Base-by-base conservation (phyloP, 1,284 basidiomycete species). In the Microbotryum violaceum region DNA sequence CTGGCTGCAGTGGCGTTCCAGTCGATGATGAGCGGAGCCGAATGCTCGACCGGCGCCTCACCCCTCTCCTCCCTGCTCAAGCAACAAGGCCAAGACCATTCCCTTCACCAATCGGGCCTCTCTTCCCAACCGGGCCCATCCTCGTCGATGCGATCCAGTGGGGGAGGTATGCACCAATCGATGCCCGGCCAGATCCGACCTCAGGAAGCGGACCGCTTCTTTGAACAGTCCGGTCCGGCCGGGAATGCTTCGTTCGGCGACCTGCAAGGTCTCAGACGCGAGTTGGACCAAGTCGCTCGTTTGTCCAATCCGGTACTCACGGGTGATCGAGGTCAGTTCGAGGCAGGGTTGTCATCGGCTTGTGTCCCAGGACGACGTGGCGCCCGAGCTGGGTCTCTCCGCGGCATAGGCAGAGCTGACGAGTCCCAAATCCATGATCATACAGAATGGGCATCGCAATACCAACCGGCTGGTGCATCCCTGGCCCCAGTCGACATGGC, bases 11-110 rank as follows among this genome's bases (percentile, higher is more conserved):
- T 77, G 75, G 70, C 76, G 16, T 77, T 79, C 66, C 72, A 75
- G 58, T 74, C 78, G 61, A 82, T 97, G 66, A 84, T 97, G 68
- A 91, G 88, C 59, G 92, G 91, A 66, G 84, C 91, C 58, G 93
- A 69, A 94, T 96, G 93, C 76, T 87, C 87, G 9, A 83, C 85
- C 25, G 81, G 85, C 7, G 82, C 86, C 59, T 97, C 97, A 74
- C 91, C 92, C 5, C 80, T 98, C 37, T 85, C 88, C 21, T 88
- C 91, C 71, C 86, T 97, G 49, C 80, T 94, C 63, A 97, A 97
- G 75, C 88, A 96, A 70, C 85, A 91, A 6, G 89, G 92, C 65
- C 85, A 85, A 4, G 93, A 97, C 77, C 85, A 88, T 60, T 91
- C 89, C 72, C 76, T 96, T 44, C 90, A 93, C 56, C 57, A 60